These are phyloP conservation scores for Pulveroboletus ravenelii DNA, from an alignment of 768 basidiomycete species.

Conservation along the genomic window DNA sequence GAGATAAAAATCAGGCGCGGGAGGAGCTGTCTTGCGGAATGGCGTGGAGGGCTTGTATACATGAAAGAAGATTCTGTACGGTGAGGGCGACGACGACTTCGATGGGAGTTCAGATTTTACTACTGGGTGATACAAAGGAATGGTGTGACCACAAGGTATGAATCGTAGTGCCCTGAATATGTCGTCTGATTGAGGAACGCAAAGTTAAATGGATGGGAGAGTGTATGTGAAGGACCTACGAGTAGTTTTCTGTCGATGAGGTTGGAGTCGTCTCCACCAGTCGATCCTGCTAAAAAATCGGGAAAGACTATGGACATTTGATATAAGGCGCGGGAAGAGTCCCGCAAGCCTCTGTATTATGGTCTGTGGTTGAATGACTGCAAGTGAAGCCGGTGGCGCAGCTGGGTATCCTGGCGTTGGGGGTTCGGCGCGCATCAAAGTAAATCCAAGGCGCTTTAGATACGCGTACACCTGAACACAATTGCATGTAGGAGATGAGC, in stretches of 20 bases:
- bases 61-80: conserved; percentile 81
- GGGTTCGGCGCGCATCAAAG: conserved; percentile 69
- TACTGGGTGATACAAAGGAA: conserved; percentile 34
- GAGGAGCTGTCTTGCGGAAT: conserved; percentile 73
- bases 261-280: conserved; percentile 69
- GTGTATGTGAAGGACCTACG: conserved; percentile 33
- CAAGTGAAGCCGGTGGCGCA: conserved; percentile 34
- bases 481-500: conserved; percentile 1
- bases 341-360: background rate
- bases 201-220: background rate
- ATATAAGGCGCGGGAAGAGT: conserved; percentile 14
- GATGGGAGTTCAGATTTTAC: conserved; percentile 2
- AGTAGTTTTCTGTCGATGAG: conserved; percentile 49
- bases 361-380: conserved; percentile 5
- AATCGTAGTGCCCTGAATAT: conserved; percentile 69
- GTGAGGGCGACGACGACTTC: background rate
- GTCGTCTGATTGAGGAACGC: conserved; percentile 41
- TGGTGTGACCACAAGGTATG: conserved; percentile 59
- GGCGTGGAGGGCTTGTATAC: conserved; percentile 87
- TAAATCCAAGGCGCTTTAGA: conserved; percentile 87
- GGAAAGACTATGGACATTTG: conserved; percentile 1
- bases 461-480: conserved; percentile 81
- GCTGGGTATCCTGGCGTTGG: conserved; percentile 51
- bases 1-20: conserved; percentile 79
- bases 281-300: conserved; percentile 15